phyloP scores from a whole-genome alignment of 306 rosid genomes.

The Rosa lucieae region DNA sequence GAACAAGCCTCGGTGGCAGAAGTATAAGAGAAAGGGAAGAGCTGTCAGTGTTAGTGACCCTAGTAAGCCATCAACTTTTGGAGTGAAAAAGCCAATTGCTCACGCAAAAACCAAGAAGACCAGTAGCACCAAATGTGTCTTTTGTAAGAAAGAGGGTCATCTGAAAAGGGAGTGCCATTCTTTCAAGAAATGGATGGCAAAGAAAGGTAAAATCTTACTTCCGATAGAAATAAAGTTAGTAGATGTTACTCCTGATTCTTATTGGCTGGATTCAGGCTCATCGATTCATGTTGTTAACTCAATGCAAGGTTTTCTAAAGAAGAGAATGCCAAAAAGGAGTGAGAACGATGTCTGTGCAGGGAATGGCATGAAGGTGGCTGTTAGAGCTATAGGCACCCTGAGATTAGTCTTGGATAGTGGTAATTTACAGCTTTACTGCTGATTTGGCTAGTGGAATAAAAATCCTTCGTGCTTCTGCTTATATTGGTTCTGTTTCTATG shows the following conservation, averaged over 20 bases:
- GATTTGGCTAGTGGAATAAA: not conserved
- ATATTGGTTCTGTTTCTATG: not conserved
- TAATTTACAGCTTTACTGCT: too few relatives aligned
- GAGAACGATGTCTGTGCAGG: not conserved
- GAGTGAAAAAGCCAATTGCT: not conserved
- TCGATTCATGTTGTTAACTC: not conserved
- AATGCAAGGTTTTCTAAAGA: not conserved
- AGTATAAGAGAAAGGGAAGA: not conserved
- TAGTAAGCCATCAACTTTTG: not conserved
- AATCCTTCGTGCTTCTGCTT: not conserved
- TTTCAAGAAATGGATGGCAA: not conserved
- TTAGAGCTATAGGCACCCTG: not conserved
- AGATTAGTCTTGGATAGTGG: not conserved
- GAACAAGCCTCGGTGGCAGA: not conserved
- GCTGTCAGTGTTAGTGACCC: not conserved
- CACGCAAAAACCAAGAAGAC: not conserved
- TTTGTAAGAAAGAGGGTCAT: not conserved
- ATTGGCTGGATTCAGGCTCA: not conserved
- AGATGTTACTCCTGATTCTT: not conserved
- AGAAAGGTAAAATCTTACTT: not conserved
- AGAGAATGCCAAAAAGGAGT: not conserved
- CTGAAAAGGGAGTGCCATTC: not conserved
- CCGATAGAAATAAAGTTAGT: not conserved
- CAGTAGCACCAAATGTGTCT: not conserved
- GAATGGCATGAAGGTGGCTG: not conserved